phyloP scores from a whole-genome alignment of 2,329 filamentous ascomycete genomes.

The Rutstroemia sp. region DNA sequence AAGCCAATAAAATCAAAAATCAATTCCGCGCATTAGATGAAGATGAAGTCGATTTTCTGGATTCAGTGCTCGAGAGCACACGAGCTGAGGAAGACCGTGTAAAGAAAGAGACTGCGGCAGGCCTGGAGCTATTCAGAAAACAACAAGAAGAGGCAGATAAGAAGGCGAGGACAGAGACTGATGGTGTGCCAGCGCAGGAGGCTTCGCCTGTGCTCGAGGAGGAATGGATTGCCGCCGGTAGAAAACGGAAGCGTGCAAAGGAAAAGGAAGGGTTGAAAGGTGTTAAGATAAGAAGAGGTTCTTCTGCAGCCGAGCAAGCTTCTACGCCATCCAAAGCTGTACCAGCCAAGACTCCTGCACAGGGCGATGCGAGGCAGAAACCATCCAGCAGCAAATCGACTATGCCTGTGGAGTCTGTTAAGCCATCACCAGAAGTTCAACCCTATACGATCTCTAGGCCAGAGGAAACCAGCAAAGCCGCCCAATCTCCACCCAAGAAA shows the following conservation, averaged over 20 bases:
- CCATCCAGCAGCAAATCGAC: neutral
- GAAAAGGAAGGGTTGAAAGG: constrained; percentile 32
- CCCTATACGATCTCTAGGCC: neutral
- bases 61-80: constrained; percentile 45
- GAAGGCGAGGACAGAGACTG: constrained; percentile 21
- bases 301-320: constrained; percentile 15
- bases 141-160: constrained; percentile 36
- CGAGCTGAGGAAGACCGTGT: constrained; percentile 47
- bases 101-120: constrained; percentile 48
- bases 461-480: constrained; percentile 5
- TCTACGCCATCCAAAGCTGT: neutral
- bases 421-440: neutral
- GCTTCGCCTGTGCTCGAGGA: constrained; percentile 24
- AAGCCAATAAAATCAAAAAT: constrained; percentile 62
- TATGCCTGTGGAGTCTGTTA: neutral
- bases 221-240: constrained; percentile 30
- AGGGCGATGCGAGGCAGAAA: neutral
- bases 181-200: constrained; percentile 12
- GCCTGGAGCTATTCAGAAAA: constrained; percentile 48
- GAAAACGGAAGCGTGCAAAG: constrained; percentile 35
- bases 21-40: constrained; percentile 74
- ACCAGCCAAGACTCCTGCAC: neutral
- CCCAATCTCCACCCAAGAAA: constrained; percentile 19
- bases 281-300: constrained; percentile 27
- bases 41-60: constrained; percentile 71